A percentile compares a stretch with the other conserved stretches of the same genome.
Conservation (phyloP, 1,284 basidiomycete species). For the Cutaneotrichosporon daszewskae region DNA sequence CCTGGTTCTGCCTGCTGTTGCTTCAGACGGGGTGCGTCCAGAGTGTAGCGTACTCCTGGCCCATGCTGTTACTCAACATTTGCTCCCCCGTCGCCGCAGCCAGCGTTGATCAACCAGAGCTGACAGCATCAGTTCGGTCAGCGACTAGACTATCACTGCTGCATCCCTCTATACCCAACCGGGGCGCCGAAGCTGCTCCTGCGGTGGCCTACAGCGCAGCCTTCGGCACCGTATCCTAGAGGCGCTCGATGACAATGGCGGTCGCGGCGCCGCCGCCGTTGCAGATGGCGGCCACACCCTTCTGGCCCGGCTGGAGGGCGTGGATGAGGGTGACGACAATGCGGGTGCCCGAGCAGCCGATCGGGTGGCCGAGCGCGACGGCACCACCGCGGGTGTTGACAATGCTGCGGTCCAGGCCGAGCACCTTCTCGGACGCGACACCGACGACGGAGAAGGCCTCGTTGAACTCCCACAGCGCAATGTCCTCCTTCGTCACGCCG, state of each 20-base stretch:
- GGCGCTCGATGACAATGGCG: slow-evolving; percentile 78
- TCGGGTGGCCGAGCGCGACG: slow-evolving; percentile 86
- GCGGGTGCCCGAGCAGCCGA: slow-evolving; percentile 90
- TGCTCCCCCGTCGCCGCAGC: no score
- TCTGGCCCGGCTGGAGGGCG: slow-evolving; percentile 87
- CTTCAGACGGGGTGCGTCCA: no score
- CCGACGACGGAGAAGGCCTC: slow-evolving; percentile 97
- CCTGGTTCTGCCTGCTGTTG: no score
- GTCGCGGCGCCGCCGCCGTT: slow-evolving; percentile 94
- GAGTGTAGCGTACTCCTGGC: no score
- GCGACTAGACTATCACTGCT: no score
- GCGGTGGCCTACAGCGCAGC: slow-evolving; percentile 2
- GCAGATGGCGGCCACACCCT: slow-evolving; percentile 95
- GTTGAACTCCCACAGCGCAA: slow-evolving; percentile 93
- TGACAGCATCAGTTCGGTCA: no score
- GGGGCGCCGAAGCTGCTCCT: no score
- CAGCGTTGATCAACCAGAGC: no score
- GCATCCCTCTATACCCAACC: no score
- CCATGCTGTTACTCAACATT: no score
- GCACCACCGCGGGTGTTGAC: slow-evolving; percentile 93
- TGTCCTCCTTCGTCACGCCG: slow-evolving; percentile 74
- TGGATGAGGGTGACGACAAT: slow-evolving; percentile 94
- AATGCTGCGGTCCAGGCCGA: slow-evolving; percentile 76
- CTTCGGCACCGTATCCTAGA: slow-evolving; percentile 48
- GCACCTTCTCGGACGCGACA: slow-evolving; percentile 81